Evolutionary conservation across 331 rosid genomes (phyloP), one percentile per base, ranked within the genome.

Genomic region (Saraca asoca): DNA sequence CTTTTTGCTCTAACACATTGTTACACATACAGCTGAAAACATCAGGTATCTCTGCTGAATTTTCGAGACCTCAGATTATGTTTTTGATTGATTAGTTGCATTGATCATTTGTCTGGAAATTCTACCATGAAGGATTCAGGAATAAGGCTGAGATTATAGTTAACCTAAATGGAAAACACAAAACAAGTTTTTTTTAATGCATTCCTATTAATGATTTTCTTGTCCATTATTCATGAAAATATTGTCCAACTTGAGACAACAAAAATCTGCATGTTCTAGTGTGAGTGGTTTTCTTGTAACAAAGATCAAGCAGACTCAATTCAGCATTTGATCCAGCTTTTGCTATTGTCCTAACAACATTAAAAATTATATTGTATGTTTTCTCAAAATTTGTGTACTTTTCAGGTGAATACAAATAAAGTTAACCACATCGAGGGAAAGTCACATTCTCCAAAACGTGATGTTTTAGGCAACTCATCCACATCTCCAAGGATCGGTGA

Each of bases 401-500:
- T 73, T 35, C 49, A 93, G 98, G 85, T 80, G 82, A 84, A 75
- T 64, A 53, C 77, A 46, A 70, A 66, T 20, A 82, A 62, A 72
- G 81, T 50, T 66, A 75, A 65, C 67, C 72, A 65, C 58, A 51
- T 54, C 12, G 76, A 69, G 75, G 2, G 31, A 24, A 24, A 80
- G 66, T 48, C 52, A 61, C 39, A 50, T 29, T 15, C 20, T 74
- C 79, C 83, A 60, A 81, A 75, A 67, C 61, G 52, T 62, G 78
- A 81, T 78, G 73, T 81, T 54, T 81, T 73, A 70, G 88, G 83
- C 46, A 91, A 88, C 20, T 86, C 91, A 0, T 87, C 84, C 29
- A 69, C 80, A 67, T 77, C 56, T 72, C 96, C 95, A 74, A 79
- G 96, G 64, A 91, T 88, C 33, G 98, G 97, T 38, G 78, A 81